Base-by-base conservation (phyloP, 1,284 basidiomycete genomes). In the Peniophora sp. region DNA sequence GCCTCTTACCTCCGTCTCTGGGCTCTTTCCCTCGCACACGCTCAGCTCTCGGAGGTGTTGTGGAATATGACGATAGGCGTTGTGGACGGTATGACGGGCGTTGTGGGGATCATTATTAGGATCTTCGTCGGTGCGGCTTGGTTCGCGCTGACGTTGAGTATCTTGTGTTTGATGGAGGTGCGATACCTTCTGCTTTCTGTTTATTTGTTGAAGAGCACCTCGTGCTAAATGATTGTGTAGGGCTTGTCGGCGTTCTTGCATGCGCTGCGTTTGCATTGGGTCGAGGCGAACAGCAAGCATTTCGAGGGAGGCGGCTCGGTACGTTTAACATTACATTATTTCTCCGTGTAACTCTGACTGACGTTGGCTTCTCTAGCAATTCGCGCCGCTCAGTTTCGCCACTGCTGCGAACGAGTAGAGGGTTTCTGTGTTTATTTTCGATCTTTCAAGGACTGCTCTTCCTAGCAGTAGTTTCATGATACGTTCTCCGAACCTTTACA, bases 1-100 rank as follows among this genome's bases (percentile, higher is more conserved):
- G 97, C 96, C 8, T 98, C 95, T 20, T 99, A 99, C 71, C 85
- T 99, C 49, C 96, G 96, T 70, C 78, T 99, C 36, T 99, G 96
- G 96, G 97, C 97, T 20, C 79, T 99, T 9, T 99, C 97, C 27
- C 81, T 99, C 47, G 96, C 96, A 8, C 96, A 99, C 70, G 94
- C 97, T 12, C 97, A 99, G 70, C 77, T 99, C 22, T 96, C 92
- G 49, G 95, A 97, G 69, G 97, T 99, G 46, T 70, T 96, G 52
- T 96, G 92, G 88, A 66, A 65, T 50, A 94, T 95, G 92, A 92
- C 90, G 0, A 59, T 96, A 36, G 83, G 70, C 51, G 60, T 63
- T 8, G 78, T 76, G 51, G 75, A 93, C 35, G 72, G 70, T 14
- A 78, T 79, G 53, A 60, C 67, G 2, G 79, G 83, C 25, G 55